phyloP scores from a whole-genome alignment of 306 rosid genomes.

The Spatholobus suberectus region DNA sequence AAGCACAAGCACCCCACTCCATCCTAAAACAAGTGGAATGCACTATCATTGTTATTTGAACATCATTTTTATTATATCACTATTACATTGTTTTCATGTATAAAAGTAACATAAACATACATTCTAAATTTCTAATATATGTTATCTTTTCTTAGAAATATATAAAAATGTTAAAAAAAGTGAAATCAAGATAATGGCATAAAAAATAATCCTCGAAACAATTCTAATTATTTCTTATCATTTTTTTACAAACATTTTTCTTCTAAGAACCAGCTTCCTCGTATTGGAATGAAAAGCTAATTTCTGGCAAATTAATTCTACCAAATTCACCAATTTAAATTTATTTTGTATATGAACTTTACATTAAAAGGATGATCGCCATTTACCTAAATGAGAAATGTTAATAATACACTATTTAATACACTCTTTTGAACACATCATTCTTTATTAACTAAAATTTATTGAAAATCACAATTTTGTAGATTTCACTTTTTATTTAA shows the following conservation, averaged over 20 bases:
- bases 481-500: no score
- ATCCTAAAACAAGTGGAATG: constrained; percentile 30
- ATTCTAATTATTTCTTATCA: no score
- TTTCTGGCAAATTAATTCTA: no score
- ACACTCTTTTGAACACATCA: no score
- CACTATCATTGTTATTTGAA: not conserved
- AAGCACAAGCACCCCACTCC: not conserved
- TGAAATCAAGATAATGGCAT: no score
- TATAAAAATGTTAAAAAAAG: not conserved
- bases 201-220: no score
- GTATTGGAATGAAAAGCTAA: not conserved
- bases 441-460: no score
- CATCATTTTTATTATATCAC: constrained; percentile 2
- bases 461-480: no score
- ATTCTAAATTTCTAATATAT: not conserved
- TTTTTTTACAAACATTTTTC: no score
- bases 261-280: no score
- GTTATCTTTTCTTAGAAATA: not conserved
- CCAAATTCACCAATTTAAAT: not conserved
- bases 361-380: not conserved
- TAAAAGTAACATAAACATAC: not conserved
- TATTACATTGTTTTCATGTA: not conserved
- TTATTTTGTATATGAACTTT: not conserved
- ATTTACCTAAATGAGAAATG: constrained; percentile 4
- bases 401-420: no score